A percentile compares a stretch with the other conserved stretches of the same genome.
Conservation (phyloP, 495 filamentous ascomycete genomes). For the Cudoniella acicularis region DNA sequence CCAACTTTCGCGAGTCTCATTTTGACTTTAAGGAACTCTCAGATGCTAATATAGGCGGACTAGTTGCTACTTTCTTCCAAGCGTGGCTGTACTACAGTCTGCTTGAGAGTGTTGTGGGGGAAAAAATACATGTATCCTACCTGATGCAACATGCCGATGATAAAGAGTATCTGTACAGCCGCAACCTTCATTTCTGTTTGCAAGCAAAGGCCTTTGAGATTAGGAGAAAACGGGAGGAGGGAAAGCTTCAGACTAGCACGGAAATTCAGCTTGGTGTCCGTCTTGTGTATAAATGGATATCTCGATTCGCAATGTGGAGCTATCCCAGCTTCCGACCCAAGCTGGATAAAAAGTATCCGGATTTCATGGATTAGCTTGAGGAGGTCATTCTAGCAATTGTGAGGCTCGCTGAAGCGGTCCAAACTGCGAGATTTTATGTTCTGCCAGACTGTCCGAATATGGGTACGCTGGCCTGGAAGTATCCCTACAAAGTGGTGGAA, state of each 20-base stretch:
- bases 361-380: neutral
- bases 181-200: constrained; percentile 1
- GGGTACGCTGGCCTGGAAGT: neutral
- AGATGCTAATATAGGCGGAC: neutral
- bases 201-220: neutral
- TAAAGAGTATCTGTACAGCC: neutral
- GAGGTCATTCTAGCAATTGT: neutral
- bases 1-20: neutral
- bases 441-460: neutral
- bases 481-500: neutral
- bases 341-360: neutral
- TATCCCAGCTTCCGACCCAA: neutral
- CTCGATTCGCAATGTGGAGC: neutral
- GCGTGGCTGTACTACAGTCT: neutral
- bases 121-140: constrained; percentile 2
- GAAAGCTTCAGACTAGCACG: neutral
- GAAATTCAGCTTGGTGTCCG: neutral
- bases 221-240: neutral
- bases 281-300: neutral
- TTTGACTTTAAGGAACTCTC: neutral
- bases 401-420: neutral
- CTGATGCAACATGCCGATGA: neutral
- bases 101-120: neutral
- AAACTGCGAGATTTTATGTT: neutral
- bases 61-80: neutral